Percentiles rank a stretch among this genome's conserved stretches.
Evolutionary conservation across 208 protist genomes (phyloP).

Genomic region (Leishmania aethiopica): DNA sequence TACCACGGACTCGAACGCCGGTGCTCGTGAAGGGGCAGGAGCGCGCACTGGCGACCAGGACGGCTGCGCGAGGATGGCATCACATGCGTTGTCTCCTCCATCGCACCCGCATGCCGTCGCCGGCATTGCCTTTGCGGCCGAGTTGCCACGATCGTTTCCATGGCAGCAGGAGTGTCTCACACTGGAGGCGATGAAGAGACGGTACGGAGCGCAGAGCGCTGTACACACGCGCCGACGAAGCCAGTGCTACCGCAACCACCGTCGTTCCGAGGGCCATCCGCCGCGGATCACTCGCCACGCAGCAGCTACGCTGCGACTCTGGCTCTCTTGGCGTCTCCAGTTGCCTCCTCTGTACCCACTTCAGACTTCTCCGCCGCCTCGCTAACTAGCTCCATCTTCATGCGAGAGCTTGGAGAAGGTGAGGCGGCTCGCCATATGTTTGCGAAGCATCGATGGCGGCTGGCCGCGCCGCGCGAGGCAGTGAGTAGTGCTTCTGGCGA

Average conservation of each 20-base stretch:
- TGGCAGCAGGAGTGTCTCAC: slow-evolving; percentile 23
- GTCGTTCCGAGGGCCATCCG: neutral
- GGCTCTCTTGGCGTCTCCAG: neutral
- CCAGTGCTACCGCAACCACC: neutral
- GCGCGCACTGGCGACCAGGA: neutral
- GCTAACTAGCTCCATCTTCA: slow-evolving; percentile 28
- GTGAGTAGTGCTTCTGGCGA: neutral
- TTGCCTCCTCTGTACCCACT: slow-evolving; percentile 15
- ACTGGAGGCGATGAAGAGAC: slow-evolving; percentile 4
- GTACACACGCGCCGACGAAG: slow-evolving; percentile 4
- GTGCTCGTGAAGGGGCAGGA: neutral
- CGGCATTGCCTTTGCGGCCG: neutral
- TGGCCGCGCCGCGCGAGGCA: neutral
- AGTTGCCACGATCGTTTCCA: neutral
- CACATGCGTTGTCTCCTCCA: neutral
- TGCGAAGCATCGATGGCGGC: neutral
- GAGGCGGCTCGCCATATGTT: slow-evolving; percentile 10
- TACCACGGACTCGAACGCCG: slow-evolving; percentile 1
- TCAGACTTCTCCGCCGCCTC: slow-evolving; percentile 19
- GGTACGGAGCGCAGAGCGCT: slow-evolving; percentile 20
- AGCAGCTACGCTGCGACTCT: neutral
- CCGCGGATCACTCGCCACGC: neutral
- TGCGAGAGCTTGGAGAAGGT: slow-evolving; percentile 23
- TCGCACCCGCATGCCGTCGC: neutral
- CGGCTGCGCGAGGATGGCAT: neutral